Evolutionary conservation across 179 eudicot genomes (phyloP), one percentile per base, ranked within the genome.

Genomic region (Spinacia oleracea): DNA sequence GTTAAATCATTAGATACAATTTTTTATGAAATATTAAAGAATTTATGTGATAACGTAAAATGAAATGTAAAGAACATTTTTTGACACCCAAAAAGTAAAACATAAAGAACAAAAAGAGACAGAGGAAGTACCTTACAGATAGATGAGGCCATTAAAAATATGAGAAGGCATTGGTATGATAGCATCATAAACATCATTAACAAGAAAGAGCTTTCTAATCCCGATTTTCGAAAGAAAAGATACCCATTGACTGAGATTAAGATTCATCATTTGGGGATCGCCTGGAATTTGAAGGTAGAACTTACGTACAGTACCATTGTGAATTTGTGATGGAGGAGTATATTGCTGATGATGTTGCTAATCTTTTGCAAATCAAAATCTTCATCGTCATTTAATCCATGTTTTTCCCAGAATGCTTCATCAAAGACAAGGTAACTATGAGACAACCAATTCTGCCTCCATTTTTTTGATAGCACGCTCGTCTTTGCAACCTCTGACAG

Each of bases 291-390:
- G 3, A n/a, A 58, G 27, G 23, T 23, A 6, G 29, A 58, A 58
- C 10, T 8, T 6, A 4, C 23, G 62, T n/a, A 58, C 14, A 58
- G 29, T 23, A 58, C 63, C 63, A 6, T 48, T 29, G 71, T 79
- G 81, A 38, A 32, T n/a, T n/a, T n/a, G n/a, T n/a, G n/a, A n/a
- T n/a, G 20, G 15, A 62, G 20, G 40, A 79, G 77, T 73, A 79
- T 51, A 51, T 43, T 50, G 29, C 43, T 79, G 53, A 79, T 72
- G 5, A 72, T 35, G 8, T 6, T 9, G 46, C 51, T 43, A 31
- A 70, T 34, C 20, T 66, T 32, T 31, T 18, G 16, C 42, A 29
- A 40, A 75, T 75, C 70, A 27, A 14, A 46, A n/a, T n/a, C n/a
- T n/a, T n/a, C n/a, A n/a, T 2, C 1, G 3, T 46, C 51, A 3